Percentiles rank a stretch among this genome's conserved stretches.
Evolutionary conservation across 2,329 filamentous ascomycete species (phyloP).

Genomic region (Diaporthe helianthi): DNA sequence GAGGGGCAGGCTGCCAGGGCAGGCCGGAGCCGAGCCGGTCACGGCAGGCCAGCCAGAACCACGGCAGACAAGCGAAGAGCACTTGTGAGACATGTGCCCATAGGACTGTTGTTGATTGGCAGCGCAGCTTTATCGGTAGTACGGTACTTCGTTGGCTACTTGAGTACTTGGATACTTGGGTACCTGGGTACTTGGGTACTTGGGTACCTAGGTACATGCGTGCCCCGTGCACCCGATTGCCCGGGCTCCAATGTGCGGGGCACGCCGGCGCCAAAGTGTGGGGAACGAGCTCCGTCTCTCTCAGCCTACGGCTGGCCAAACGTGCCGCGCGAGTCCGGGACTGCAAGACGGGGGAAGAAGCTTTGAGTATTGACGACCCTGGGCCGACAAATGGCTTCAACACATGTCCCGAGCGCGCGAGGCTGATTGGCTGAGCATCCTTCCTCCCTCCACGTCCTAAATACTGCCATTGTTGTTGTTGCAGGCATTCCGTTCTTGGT

Average conservation of each 20-base stretch:
- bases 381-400: slow-evolving; percentile 29
- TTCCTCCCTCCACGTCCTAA: too few species aligned
- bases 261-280: background rate
- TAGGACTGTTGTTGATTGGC: slow-evolving; percentile 2
- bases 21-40: background rate
- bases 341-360: background rate
- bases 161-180: too few species aligned
- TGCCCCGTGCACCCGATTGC: too few species aligned
- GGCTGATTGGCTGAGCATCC: slow-evolving; percentile 29
- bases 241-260: too few species aligned
- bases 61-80: too few species aligned
- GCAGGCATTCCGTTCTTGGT: background rate
- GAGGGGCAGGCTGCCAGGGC: background rate
- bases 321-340: slow-evolving; percentile 1
- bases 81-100: slow-evolving; percentile 15
- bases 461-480: too few species aligned
- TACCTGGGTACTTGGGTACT: too few species aligned
- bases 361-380: background rate
- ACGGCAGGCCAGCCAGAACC: background rate
- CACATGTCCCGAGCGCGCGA: slow-evolving; percentile 29
- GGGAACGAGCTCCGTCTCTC: background rate
- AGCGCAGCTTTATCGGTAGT: too few species aligned
- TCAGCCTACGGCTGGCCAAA: slow-evolving; percentile 16
- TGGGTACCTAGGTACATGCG: too few species aligned
- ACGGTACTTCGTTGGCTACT: too few species aligned